Evolutionary conservation across 2,329 filamentous ascomycete species (phyloP).

Genomic region (Talaromyces piceae): DNA sequence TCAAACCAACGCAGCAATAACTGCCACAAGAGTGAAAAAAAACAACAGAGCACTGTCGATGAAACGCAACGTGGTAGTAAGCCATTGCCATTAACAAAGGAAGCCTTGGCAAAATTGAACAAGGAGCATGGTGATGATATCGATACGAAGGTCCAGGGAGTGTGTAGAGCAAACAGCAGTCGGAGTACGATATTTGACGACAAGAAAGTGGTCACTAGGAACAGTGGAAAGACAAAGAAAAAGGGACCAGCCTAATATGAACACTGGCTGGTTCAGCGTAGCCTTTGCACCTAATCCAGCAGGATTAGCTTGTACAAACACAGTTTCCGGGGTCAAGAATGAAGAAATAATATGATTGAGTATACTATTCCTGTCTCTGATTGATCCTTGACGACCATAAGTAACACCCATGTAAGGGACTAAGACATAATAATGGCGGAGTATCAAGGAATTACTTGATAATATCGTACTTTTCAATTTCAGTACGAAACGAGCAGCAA

Average conservation of each 20-base stretch:
- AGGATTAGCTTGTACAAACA: too few species aligned
- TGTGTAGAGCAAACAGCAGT: neutral
- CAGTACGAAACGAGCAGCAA: too few species aligned
- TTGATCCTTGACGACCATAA: too few species aligned
- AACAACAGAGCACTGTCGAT: neutral
- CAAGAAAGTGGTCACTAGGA: neutral
- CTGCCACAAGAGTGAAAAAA: neutral
- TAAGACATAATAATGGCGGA: too few species aligned
- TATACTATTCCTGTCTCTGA: too few species aligned
- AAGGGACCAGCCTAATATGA: neutral
- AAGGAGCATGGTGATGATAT: neutral
- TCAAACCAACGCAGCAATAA: neutral
- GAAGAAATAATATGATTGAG: too few species aligned
- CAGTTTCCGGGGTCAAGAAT: too few species aligned
- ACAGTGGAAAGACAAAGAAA: neutral
- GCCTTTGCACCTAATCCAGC: too few species aligned
- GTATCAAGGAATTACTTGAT: too few species aligned
- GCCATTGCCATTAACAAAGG: neutral
- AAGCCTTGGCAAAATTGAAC: neutral
- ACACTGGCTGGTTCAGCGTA: too few species aligned
- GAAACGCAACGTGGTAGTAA: neutral
- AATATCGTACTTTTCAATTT: too few species aligned
- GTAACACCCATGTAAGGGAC: too few species aligned
- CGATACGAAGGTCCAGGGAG: neutral
- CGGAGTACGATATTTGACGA: neutral